Evolutionary conservation across 2,329 filamentous ascomycete genomes (phyloP).

Genomic region (Sarocladium brachiariae): DNA sequence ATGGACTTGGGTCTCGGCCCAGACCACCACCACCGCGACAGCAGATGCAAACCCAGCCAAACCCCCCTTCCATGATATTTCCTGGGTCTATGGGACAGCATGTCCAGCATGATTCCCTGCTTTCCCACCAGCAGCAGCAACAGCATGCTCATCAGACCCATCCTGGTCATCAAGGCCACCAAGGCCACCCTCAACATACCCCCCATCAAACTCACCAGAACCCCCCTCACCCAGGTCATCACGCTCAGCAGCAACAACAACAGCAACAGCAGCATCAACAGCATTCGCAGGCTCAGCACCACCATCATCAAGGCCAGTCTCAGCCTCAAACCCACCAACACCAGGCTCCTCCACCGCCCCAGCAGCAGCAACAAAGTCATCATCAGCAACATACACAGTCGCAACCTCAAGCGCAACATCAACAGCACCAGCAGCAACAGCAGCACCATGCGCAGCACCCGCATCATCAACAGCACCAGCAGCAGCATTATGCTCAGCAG

Average conservation of each 20-base stretch:
- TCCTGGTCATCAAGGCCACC: constrained; percentile 19
- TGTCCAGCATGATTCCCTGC: constrained; percentile 34
- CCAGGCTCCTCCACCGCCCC: constrained; percentile 11
- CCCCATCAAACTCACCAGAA: constrained; percentile 19
- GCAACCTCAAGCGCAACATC: constrained; percentile 18
- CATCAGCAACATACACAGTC: neutral
- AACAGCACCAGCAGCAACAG: constrained; percentile 18
- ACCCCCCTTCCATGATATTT: constrained; percentile 30
- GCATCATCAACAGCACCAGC: constrained; percentile 19
- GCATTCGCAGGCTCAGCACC: constrained; percentile 21
- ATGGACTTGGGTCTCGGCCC: constrained; percentile 38
- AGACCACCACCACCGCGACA: constrained; percentile 38
- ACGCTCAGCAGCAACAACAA: constrained; percentile 19
- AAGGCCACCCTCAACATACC: constrained; percentile 20
- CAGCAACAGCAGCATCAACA: constrained; percentile 1
- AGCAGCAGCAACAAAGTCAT: constrained; percentile 19
- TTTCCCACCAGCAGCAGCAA: constrained; percentile 35
- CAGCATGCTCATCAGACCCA: constrained; percentile 18
- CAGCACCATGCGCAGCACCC: constrained; percentile 19
- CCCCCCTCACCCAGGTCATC: constrained; percentile 19
- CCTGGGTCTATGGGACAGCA: constrained; percentile 32
- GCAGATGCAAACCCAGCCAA: constrained; percentile 35
- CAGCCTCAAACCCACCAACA: neutral
- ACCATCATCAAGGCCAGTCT: constrained; percentile 19
- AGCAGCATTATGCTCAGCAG: constrained; percentile 15